These are phyloP conservation scores for Przewalskia tangutica DNA, from an alignment of 257 asterid genomes.

Conservation along the genomic window DNA sequence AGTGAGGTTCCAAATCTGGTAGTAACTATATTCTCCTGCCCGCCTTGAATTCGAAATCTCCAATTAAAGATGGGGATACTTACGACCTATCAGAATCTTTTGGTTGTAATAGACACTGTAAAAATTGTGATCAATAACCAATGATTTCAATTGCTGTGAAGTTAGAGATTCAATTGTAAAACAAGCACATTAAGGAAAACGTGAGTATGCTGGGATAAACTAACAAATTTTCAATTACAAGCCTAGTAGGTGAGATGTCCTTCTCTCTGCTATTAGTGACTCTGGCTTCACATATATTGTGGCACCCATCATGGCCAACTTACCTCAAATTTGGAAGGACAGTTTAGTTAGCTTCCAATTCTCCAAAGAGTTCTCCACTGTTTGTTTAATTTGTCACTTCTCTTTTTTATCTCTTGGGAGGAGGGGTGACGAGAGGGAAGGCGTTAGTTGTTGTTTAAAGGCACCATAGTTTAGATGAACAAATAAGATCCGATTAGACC, in stretches of 20 bases:
- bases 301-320: slow-evolving; percentile 2
- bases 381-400: background rate
- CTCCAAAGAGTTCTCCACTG: background rate
- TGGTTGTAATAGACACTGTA: too few species aligned
- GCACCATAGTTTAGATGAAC: too few species aligned
- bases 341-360: background rate
- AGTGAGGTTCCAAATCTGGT: background rate
- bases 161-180: background rate
- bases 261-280: background rate
- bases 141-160: background rate
- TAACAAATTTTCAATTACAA: background rate
- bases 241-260: slow-evolving; percentile 1
- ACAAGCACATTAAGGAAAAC: background rate
- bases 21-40: too few species aligned
- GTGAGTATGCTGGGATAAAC: slow-evolving; percentile 1
- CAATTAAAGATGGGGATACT: too few species aligned
- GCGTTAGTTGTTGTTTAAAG: background rate
- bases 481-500: too few species aligned
- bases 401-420: background rate
- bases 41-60: too few species aligned
- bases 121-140: too few species aligned
- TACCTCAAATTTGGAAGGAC: background rate
- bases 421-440: background rate
- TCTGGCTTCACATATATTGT: background rate
- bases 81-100: too few species aligned